Conservation (phyloP, 768 basidiomycete species). For the Collybia sordida region DNA sequence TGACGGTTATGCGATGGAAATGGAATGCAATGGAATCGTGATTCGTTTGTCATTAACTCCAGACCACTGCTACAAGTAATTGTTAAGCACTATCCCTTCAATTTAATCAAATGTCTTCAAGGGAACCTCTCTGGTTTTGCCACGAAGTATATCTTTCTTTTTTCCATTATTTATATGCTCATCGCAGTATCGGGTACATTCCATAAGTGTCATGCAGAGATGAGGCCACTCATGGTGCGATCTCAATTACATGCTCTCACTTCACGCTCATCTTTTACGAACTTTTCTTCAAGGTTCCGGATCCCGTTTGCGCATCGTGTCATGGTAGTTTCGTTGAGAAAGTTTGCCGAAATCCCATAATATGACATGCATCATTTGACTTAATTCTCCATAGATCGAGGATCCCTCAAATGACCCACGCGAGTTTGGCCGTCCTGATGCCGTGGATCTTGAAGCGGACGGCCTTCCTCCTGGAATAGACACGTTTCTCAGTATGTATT, state of each 20-base stretch:
- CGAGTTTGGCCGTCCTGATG: conserved; percentile 45
- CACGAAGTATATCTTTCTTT: conserved; percentile 51
- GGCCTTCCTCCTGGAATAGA: conserved; percentile 42
- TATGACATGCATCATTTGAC: conserved; percentile 1
- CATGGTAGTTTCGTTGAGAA: conserved; percentile 81
- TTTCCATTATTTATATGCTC: neutral
- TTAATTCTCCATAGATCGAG: conserved; percentile 55
- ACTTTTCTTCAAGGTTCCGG: conserved; percentile 54
- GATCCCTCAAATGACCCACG: conserved; percentile 76
- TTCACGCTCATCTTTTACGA: conserved; percentile 3
- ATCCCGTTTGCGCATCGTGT: conserved; percentile 84
- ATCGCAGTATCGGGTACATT: conserved; percentile 5
- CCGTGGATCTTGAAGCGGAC: conserved; percentile 25
- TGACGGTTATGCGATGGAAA: neutral
- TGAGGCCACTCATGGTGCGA: conserved; percentile 82
- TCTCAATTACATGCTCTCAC: neutral
- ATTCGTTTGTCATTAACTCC: conserved; percentile 6
- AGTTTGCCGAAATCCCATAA: conserved; percentile 33
- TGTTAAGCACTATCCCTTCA: conserved; percentile 4
- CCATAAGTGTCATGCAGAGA: conserved; percentile 82
- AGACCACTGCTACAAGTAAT: conserved; percentile 5
- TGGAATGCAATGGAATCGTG: conserved; percentile 12
- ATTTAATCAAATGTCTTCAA: conserved; percentile 52
- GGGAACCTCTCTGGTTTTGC: conserved; percentile 79
- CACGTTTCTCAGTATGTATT: conserved; percentile 46